Evolutionary conservation across 1,284 basidiomycete species (phyloP).

Genomic region (Fomitopsis schrenkii): DNA sequence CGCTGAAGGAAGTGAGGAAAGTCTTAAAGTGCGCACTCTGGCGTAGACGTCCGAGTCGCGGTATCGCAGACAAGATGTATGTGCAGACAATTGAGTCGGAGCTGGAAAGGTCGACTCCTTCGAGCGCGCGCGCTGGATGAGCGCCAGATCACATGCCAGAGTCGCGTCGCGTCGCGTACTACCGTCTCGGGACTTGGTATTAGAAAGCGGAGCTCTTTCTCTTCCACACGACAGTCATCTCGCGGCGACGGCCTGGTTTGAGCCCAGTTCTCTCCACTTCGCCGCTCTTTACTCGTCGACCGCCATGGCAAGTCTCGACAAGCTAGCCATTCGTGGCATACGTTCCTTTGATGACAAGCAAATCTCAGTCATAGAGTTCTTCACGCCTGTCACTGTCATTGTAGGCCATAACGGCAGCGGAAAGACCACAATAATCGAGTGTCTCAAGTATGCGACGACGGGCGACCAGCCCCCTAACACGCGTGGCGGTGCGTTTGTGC

Average conservation of each 20-base stretch:
- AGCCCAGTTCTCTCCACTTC: no score
- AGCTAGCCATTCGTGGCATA: conserved; percentile 84
- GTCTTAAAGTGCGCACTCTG: background rate
- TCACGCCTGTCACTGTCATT: conserved; percentile 96
- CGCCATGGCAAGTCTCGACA: conserved; percentile 80
- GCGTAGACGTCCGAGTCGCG: no score
- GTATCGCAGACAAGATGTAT: no score
- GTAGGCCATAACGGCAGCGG: conserved; percentile 98
- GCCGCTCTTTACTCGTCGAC: no score
- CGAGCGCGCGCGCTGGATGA: background rate
- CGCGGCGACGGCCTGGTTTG: background rate
- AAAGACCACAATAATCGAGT: conserved; percentile 99
- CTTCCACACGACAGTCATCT: background rate
- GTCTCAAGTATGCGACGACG: conserved; percentile 97
- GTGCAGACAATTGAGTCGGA: no score
- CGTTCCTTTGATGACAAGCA: conserved; percentile 94
- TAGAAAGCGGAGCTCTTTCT: background rate
- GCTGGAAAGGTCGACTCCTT: background rate
- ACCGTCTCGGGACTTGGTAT: conserved; percentile 6
- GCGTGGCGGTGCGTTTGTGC: conserved; percentile 95
- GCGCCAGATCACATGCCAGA: background rate
- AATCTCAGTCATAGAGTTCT: conserved; percentile 95
- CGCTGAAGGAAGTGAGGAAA: background rate
- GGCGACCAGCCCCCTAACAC: conserved; percentile 98
- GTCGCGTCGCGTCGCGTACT: conserved; percentile 10